phyloP scores from a whole-genome alignment of 805 yeast species.

The Saturnispora zaruensis region DNA sequence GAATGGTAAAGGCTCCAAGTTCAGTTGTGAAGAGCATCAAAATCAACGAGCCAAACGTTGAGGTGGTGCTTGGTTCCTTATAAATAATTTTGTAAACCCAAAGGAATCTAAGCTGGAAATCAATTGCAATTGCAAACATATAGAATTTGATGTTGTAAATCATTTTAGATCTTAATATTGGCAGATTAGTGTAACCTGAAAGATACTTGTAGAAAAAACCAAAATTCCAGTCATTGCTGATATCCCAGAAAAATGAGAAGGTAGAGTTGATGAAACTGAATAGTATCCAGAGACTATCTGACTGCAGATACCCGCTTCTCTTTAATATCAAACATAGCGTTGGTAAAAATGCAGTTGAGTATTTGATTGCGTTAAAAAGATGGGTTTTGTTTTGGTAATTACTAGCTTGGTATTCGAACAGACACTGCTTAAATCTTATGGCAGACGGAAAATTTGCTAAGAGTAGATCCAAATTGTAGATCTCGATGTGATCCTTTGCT shows the following conservation, averaged over 20 bases:
- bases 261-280: constrained; percentile 52
- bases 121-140: constrained; percentile 47
- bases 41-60: constrained; percentile 15
- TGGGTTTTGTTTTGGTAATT: constrained; percentile 41
- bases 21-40: constrained; percentile 34
- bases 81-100: constrained; percentile 54
- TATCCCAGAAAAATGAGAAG: constrained; percentile 84
- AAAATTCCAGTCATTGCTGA: constrained; percentile 81
- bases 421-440: constrained; percentile 79
- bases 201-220: constrained; percentile 37
- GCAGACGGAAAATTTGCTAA: constrained; percentile 47
- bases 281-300: constrained; percentile 36
- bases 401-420: constrained; percentile 52
- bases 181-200: constrained; percentile 12
- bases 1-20: constrained; percentile 57
- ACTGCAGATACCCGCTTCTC: constrained; percentile 20
- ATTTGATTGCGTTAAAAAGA: constrained; percentile 66
- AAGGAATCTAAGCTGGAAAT: constrained; percentile 59
- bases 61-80: background rate
- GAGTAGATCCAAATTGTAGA: constrained; percentile 26
- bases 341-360: constrained; percentile 53
- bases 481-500: constrained; percentile 25
- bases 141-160: constrained; percentile 36
- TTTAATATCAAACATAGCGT: constrained; percentile 31
- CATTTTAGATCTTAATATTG: constrained; percentile 25